phyloP scores from a whole-genome alignment of 75 land plant genomes.

The Gnetum montanum region DNA sequence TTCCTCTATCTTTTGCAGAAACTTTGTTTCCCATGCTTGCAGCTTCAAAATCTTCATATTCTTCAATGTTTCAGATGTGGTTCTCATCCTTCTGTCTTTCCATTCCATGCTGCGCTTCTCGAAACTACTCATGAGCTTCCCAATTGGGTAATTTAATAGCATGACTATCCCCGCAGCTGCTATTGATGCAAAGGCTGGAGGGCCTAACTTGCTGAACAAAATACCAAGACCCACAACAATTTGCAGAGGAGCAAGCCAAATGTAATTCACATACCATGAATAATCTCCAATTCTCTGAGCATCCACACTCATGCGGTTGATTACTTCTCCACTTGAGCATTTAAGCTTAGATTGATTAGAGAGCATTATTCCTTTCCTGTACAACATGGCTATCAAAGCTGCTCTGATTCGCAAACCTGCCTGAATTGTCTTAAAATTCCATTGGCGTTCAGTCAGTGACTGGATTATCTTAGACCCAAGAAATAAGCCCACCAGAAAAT shows the following conservation, averaged over 20 bases:
- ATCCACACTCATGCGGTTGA: constrained; percentile 41
- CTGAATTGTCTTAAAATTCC: constrained; percentile 24
- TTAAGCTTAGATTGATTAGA: constrained; percentile 28
- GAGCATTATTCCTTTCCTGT: constrained; percentile 26
- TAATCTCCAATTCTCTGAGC: constrained; percentile 33
- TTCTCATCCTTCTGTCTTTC: constrained; percentile 44
- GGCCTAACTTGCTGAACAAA: constrained; percentile 24
- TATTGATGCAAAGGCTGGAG: constrained; percentile 23
- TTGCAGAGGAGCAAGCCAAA: constrained; percentile 35
- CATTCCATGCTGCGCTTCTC: constrained; percentile 32
- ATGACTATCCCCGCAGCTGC: constrained; percentile 24
- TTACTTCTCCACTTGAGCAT: constrained; percentile 40
- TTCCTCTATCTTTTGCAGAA: constrained; percentile 16
- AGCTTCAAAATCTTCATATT: constrained; percentile 44
- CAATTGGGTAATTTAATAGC: constrained; percentile 28
- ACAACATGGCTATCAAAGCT: constrained; percentile 33
- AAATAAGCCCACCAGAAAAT: constrained; percentile 17
- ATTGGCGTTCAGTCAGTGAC: constrained; percentile 30
- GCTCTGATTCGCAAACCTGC: constrained; percentile 21
- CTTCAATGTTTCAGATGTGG: constrained; percentile 24
- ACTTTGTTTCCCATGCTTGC: constrained; percentile 39
- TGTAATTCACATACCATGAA: constrained; percentile 32
- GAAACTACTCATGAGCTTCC: constrained; percentile 44
- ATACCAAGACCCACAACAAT: constrained; percentile 21
- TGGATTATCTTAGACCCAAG: constrained; percentile 21